Percentiles rank a stretch among this genome's conserved stretches.
Conservation (phyloP, 164 flowering plant genomes). For the Magnolia changhungtana region DNA sequence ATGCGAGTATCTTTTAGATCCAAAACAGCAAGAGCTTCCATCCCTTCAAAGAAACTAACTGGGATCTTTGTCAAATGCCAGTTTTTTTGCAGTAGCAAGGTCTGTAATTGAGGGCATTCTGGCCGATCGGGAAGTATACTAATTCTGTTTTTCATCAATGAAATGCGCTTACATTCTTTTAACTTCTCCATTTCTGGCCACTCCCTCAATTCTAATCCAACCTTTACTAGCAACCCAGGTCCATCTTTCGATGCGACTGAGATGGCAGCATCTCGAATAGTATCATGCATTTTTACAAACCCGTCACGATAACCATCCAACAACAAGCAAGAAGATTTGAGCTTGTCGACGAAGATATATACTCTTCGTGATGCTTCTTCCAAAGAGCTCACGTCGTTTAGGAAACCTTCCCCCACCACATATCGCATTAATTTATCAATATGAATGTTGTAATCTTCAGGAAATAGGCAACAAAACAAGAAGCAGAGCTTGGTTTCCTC, state of each 20-base stretch:
- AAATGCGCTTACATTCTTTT: background rate
- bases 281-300: conserved; percentile 9
- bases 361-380: conserved; percentile 7
- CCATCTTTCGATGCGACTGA: background rate
- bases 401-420: conserved; percentile 3
- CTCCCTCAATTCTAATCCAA: background rate
- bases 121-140: background rate
- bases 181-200: conserved; percentile 1
- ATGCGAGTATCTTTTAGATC: background rate
- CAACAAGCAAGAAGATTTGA: conserved; percentile 6
- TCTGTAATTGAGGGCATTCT: conserved; percentile 3
- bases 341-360: background rate
- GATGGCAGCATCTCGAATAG: background rate
- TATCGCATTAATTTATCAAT: background rate
- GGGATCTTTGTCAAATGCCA: background rate
- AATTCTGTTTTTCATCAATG: conserved; percentile 1
- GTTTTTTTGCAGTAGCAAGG: background rate
- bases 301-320: background rate
- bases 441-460: conserved; percentile 8
- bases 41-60: conserved; percentile 1
- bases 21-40: conserved; percentile 3
- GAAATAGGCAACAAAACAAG: conserved; percentile 21
- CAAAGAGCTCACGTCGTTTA: background rate
- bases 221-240: background rate
- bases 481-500: conserved; percentile 15